Evolutionary conservation across 345 rosid genomes (phyloP).

Genomic region (Corchorus capsularis): DNA sequence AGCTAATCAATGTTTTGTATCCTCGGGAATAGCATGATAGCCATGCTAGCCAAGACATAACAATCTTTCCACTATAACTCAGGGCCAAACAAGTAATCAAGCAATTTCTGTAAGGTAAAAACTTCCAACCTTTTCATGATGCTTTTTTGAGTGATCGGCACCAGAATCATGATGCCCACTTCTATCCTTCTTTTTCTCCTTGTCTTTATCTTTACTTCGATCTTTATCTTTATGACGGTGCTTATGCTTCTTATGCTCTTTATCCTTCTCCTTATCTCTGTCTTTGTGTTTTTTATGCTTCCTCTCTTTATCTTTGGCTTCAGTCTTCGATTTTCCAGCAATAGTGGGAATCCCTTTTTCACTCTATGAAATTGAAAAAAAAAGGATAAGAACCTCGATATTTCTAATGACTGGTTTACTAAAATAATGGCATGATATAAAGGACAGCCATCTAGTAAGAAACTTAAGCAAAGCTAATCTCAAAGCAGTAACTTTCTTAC

Average conservation of each 20-base stretch:
- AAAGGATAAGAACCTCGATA: background rate
- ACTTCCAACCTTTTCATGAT: constrained; percentile 78
- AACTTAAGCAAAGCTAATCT: background rate
- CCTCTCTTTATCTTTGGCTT: constrained; percentile 81
- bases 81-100: background rate
- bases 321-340: constrained; percentile 68
- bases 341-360: constrained; percentile 81
- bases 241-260: constrained; percentile 90
- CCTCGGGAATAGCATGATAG: background rate
- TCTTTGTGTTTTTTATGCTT: constrained; percentile 92
- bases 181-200: constrained; percentile 80
- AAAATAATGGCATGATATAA: background rate
- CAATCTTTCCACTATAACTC: background rate
- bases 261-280: constrained; percentile 82
- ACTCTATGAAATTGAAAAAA: constrained; percentile 40
- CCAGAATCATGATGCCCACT: constrained; percentile 80
- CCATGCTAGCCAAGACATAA: background rate
- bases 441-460: background rate
- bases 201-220: constrained; percentile 79
- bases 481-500: constrained; percentile 43
- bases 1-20: background rate
- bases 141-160: constrained; percentile 76
- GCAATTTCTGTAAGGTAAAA: constrained; percentile 9
- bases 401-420: background rate
- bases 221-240: constrained; percentile 77